A percentile compares a stretch with the other conserved stretches of the same genome.
Conservation (phyloP, 2,329 filamentous ascomycete species). For the Colletotrichum tabaci region DNA sequence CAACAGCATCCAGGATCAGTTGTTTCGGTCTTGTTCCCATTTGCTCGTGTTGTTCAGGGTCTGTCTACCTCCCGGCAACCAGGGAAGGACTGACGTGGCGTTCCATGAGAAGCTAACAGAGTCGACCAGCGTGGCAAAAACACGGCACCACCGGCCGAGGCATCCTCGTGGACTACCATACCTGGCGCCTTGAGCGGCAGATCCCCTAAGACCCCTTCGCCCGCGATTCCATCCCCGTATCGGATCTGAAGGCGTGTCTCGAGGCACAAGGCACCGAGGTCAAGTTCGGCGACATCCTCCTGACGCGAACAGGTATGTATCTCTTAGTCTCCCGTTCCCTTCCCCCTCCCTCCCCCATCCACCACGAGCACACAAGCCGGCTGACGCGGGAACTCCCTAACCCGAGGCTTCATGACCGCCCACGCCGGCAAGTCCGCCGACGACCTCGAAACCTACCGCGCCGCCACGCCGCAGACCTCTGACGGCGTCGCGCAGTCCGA, state of each 20-base stretch:
- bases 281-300: constrained; percentile 68
- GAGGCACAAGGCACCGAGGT: constrained; percentile 40
- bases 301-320: constrained; percentile 62
- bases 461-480: constrained; percentile 34
- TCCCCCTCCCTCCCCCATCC: neutral
- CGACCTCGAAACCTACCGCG: constrained; percentile 31
- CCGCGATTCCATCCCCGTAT: constrained; percentile 38
- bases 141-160: constrained; percentile 64
- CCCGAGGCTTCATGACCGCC: constrained; percentile 35
- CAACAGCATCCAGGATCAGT: constrained; percentile 42
- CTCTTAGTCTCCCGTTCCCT: neutral
- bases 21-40: neutral
- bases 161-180: constrained; percentile 67
- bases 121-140: constrained; percentile 40
- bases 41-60: neutral
- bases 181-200: constrained; percentile 57
- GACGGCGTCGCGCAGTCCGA: constrained; percentile 63
- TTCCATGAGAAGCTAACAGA: neutral
- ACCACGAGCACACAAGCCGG: neutral
- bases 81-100: neutral
- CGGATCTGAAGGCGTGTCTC: constrained; percentile 40
- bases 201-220: constrained; percentile 42
- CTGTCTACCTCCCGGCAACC: neutral
- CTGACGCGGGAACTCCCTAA: neutral
- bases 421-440: constrained; percentile 37